Base-by-base conservation (phyloP, 768 basidiomycete genomes). In the Phaeolepiota aurea region DNA sequence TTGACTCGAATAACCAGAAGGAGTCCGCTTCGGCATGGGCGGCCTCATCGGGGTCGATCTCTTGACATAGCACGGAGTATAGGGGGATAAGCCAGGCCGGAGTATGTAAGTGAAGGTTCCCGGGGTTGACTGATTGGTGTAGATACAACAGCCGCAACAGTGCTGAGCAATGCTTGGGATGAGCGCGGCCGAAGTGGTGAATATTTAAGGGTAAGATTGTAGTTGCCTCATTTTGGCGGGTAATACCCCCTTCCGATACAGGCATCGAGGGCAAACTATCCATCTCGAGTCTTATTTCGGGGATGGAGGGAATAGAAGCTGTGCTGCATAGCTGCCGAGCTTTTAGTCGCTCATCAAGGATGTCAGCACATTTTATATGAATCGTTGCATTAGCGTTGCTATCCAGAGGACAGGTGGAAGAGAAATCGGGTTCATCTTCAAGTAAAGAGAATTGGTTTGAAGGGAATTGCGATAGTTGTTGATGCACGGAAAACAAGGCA, bases 1-100 rank as follows among this genome's bases (percentile, higher is more conserved):
- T 66, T 0, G 77, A 72, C 55, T 87, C 84, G 41, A 88, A 82
- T 3, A 87, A 51, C 87, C 86, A 89, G 55, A 89, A 89, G 0
- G 80, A 72, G 50, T 89, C 87, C 1, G 87, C 86, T 56, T 89
- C 87, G 3, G 71, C 71, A 54, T 87, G 83, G 0, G 72, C 67
- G 7, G 73, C 54, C 32, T 84, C 80, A 40, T 75, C 71, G 0
- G 69, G 57, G 13, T 83, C 72, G 1, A 77, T 65, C 51, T 87
- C 85, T 51, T 76, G 72, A 13, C 64, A 58, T 37, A 87, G 61
- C 0, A 73, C 74, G 5, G 71, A 69, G 55, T 86, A 87, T 16
- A 88, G 52, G 0, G 83, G 82, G 12, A 87, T 68, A 9, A 88
- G 67, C 7, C 87, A 55, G 21, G 84, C 80, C 2, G 83, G 76